These are phyloP conservation scores for Bodo saltans DNA, from an alignment of 78 protist species.

Conservation along the genomic window DNA sequence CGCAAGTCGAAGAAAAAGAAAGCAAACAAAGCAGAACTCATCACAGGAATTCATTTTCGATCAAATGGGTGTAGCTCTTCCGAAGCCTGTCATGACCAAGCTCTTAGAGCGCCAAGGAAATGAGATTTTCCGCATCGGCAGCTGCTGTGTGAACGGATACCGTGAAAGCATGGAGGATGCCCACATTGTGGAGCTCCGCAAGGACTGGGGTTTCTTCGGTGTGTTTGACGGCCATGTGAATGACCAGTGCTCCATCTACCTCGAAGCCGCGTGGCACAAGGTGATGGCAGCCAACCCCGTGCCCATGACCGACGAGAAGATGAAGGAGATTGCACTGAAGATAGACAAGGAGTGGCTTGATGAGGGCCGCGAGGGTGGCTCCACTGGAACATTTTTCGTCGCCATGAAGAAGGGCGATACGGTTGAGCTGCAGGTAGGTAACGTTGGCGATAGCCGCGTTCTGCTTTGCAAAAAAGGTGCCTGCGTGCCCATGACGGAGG, in stretches of 20 bases:
- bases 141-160: slow-evolving; percentile 1
- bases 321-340: not conserved
- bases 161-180: slow-evolving; percentile 21
- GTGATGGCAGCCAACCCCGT: not conserved
- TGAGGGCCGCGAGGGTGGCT: not conserved
- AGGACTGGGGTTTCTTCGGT: slow-evolving; percentile 24
- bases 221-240: slow-evolving; percentile 21
- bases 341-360: not conserved
- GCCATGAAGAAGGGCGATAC: not conserved
- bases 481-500: slow-evolving; percentile 15
- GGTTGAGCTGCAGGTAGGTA: slow-evolving; percentile 13
- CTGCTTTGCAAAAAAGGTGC: slow-evolving; percentile 21
- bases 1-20: too few species aligned
- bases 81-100: slow-evolving; percentile 23
- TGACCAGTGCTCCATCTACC: not conserved
- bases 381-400: not conserved
- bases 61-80: slow-evolving; percentile 6
- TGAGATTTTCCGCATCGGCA: not conserved
- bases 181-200: slow-evolving; percentile 4
- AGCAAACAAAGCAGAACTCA: too few species aligned
- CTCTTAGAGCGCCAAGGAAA: not conserved
- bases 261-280: not conserved
- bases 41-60: too few species aligned
- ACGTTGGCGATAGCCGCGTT: slow-evolving; percentile 40
- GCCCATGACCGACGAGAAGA: not conserved